These are phyloP conservation scores for Xylariaceae sp. DNA, from an alignment of 2,329 filamentous ascomycete genomes.

Conservation along the genomic window DNA sequence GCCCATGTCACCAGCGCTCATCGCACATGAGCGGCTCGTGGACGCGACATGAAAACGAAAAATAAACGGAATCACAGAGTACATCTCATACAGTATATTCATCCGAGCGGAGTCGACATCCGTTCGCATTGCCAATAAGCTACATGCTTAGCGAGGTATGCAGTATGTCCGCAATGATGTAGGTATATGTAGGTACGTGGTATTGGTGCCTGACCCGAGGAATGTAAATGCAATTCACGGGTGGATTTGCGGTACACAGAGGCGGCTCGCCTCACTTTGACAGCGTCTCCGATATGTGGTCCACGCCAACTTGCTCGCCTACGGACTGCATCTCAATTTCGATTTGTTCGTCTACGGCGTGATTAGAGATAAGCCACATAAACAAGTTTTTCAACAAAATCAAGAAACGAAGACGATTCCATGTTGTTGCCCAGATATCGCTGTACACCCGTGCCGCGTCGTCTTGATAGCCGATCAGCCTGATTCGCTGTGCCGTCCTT, in stretches of 20 bases:
- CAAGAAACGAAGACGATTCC: not conserved
- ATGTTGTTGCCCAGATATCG: not conserved
- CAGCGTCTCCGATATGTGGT: not conserved
- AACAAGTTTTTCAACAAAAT: not conserved
- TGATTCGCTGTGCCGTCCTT: constrained; percentile 6
- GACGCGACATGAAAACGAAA: not conserved
- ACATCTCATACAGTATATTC: not conserved
- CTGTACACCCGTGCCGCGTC: constrained; percentile 9
- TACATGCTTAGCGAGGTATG: not conserved
- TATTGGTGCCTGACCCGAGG: too few species aligned
- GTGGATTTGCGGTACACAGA: too few species aligned
- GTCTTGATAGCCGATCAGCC: constrained; percentile 10
- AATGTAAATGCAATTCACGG: too few species aligned
- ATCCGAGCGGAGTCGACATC: not conserved
- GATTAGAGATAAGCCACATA: not conserved
- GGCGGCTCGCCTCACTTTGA: too few species aligned
- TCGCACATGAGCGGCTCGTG: not conserved
- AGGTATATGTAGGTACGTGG: too few species aligned
- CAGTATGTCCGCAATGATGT: too few species aligned
- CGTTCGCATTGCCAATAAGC: not conserved
- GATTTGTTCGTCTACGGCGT: not conserved
- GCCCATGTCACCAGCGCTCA: too few species aligned
- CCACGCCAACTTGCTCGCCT: not conserved
- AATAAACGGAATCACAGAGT: not conserved
- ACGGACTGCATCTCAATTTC: not conserved